Evolutionary conservation across 345 rosid species (phyloP), one percentile per base, ranked within the genome.

Genomic region (Salix suchowensis): DNA sequence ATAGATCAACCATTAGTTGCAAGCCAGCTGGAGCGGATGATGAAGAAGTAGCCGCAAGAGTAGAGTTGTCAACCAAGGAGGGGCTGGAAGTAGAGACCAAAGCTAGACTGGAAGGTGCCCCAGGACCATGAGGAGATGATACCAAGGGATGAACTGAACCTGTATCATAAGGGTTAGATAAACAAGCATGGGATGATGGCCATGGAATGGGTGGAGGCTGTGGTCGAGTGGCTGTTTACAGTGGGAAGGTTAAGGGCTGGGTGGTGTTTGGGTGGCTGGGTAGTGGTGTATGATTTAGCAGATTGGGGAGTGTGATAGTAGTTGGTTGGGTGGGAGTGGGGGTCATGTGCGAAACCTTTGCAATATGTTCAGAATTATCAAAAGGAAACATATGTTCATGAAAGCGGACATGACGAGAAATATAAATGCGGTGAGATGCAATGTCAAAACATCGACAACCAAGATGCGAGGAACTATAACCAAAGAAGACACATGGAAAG

Each of bases 221-320:
- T 50, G n/a, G n/a, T 50, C n/a, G 0, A 0, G n/a, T 50, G 0
- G n/a, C 0, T 50, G 7, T 16, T 18, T 2, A 1, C 2, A 16
- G 0, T 0, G n/a, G 55, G n/a, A n/a, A n/a, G n/a, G n/a, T n/a
- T 18, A 2, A 0, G 52, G 1, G 0, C 0, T 4, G 2, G 6
- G 6, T 0, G 21, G 0, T 16, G 7, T 1, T 26, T 26, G 28
- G 28, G 16, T 50, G 8, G 55, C 21, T 16, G 7, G n/a, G 55
- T 18, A 14, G 4, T 44, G 50, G 1, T 46, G 50, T 0, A 2
- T 5, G 7, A 0, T 50, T 18, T 1, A 5, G 6, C 2, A 50
- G 1, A 18, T 0, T 50, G 0, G 0, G 21, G 0, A 50, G 55
- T 0, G 55, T 50, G 0, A 50, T 1, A 50, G 8, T 50, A 0